Conservation (phyloP, 2,329 filamentous ascomycete species). For the Fusarium poae region DNA sequence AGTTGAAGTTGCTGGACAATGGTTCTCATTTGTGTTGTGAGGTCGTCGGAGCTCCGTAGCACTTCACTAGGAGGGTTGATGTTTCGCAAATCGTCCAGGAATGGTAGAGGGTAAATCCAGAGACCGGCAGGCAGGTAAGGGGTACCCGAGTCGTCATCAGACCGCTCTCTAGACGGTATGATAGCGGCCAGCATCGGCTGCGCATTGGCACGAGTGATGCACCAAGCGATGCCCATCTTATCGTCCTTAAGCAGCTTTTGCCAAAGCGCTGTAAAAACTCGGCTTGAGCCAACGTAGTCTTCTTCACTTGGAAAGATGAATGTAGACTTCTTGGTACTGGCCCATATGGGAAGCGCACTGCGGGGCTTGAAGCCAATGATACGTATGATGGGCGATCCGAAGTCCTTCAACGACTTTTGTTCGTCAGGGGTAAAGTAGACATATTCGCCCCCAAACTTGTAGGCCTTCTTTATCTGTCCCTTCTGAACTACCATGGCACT, state of each 20-base stretch:
- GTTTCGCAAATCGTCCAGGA: constrained; percentile 86
- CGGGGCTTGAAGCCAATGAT: constrained; percentile 95
- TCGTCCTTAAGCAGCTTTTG: constrained; percentile 84
- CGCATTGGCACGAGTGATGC: constrained; percentile 83
- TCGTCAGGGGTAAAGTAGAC: constrained; percentile 89
- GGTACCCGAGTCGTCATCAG: constrained; percentile 73
- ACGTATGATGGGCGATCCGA: constrained; percentile 84
- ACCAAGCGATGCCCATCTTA: constrained; percentile 91
- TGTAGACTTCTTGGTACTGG: constrained; percentile 84
- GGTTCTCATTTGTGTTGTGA: constrained; percentile 85
- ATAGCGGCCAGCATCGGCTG: constrained; percentile 84
- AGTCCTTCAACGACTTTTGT: constrained; percentile 79
- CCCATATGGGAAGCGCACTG: constrained; percentile 81
- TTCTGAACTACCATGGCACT: constrained; percentile 83
- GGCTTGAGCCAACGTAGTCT: constrained; percentile 88
- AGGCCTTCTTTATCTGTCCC: constrained; percentile 87
- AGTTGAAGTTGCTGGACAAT: constrained; percentile 89
- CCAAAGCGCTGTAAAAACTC: constrained; percentile 91
- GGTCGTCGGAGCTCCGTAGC: constrained; percentile 72
- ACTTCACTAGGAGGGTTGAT: constrained; percentile 71
- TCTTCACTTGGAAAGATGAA: constrained; percentile 97
- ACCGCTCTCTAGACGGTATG: constrained; percentile 77
- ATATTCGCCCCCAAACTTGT: constrained; percentile 94
- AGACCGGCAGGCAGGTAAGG: constrained; percentile 84
- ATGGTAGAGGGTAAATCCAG: constrained; percentile 90